Conservation (phyloP, 83 land plant genomes). For the Isoetes engelmannii region DNA sequence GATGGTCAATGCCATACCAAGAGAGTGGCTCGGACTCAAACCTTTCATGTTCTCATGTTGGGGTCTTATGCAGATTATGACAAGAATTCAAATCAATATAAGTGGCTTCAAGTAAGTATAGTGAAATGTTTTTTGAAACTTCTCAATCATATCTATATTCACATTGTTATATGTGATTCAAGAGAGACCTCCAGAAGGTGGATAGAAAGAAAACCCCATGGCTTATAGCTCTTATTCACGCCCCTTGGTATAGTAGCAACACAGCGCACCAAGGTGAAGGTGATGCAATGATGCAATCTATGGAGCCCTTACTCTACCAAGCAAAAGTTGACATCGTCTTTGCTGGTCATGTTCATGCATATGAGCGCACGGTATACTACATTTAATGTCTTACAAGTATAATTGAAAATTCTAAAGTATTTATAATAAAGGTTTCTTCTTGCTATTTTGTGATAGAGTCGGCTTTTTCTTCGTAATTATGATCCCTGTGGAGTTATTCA, state of each 20-base stretch:
- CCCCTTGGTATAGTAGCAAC: conserved; percentile 89
- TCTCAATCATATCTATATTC: too few species aligned
- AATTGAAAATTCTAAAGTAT: too few species aligned
- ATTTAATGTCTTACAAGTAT: too few species aligned
- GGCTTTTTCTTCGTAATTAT: background rate
- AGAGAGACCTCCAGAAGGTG: conserved; percentile 63
- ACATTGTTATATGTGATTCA: too few species aligned
- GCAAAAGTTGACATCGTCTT: conserved; percentile 61
- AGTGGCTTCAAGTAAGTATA: background rate
- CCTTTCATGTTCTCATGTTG: background rate
- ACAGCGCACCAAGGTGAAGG: conserved; percentile 68
- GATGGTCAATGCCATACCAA: background rate
- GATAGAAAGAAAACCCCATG: conserved; percentile 66
- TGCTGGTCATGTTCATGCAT: conserved; percentile 91
- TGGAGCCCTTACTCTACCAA: conserved; percentile 49
- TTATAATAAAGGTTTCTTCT: too few species aligned
- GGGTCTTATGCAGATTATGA: background rate
- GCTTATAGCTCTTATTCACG: conserved; percentile 68
- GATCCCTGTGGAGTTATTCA: background rate
- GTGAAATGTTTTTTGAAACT: too few species aligned
- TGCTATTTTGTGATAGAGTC: too few species aligned
- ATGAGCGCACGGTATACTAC: conserved; percentile 60
- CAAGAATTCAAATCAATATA: background rate
- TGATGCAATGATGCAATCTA: conserved; percentile 54
- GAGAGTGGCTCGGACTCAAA: background rate